phyloP scores from a whole-genome alignment of 2,329 filamentous ascomycete species.

The Zasmidium citrigriseum region DNA sequence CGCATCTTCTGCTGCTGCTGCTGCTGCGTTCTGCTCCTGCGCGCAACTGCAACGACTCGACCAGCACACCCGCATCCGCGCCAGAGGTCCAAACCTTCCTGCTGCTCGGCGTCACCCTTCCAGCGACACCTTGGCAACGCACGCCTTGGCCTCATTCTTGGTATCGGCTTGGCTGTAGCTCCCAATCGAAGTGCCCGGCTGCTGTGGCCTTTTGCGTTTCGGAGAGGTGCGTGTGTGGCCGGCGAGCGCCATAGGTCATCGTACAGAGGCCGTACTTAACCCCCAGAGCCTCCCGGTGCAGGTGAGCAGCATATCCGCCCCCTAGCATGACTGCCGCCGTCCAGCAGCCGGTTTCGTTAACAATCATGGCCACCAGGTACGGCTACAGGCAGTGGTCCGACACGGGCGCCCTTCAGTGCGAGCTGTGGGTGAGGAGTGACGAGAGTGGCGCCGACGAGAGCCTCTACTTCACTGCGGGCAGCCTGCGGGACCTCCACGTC shows the following conservation, averaged over 20 bases:
- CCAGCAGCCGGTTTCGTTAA: not conserved
- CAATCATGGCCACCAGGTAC: not conserved
- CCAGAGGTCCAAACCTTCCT: too few species aligned
- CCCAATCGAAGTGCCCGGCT: too few species aligned
- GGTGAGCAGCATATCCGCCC: not conserved
- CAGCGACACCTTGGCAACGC: not conserved
- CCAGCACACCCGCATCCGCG: too few species aligned
- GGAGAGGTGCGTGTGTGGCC: not conserved
- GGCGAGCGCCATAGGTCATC: not conserved
- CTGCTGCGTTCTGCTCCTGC: too few species aligned
- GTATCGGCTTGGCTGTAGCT: not conserved
- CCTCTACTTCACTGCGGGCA: constrained; percentile 18
- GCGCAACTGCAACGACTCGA: too few species aligned
- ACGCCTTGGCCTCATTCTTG: not conserved
- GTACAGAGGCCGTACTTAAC: not conserved
- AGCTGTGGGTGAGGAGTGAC: constrained; percentile 18
- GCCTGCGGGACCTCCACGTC: constrained; percentile 13
- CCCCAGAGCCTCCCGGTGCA: not conserved
- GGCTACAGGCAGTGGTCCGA: constrained; percentile 12
- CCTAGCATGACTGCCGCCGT: not conserved
- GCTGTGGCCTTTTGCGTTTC: not conserved
- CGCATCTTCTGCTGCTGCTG: too few species aligned
- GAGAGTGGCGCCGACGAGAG: constrained; percentile 6
- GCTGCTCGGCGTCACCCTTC: not conserved
- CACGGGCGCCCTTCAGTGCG: constrained; percentile 11